phyloP scores from a whole-genome alignment of 2,329 filamentous ascomycete species.

The Cytospora mali region DNA sequence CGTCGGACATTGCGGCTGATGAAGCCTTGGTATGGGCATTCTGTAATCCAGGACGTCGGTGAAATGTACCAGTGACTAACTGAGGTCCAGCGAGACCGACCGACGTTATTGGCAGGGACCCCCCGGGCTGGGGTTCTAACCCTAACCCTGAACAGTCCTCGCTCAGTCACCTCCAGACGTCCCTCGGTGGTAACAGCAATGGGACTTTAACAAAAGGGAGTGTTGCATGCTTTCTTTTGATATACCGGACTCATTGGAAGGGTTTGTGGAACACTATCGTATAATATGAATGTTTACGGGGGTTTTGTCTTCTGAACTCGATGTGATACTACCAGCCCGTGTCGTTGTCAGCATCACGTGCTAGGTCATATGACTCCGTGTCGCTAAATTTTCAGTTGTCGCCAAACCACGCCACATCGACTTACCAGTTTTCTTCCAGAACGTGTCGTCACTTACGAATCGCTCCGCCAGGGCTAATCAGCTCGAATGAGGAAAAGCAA shows the following conservation, averaged over 20 bases:
- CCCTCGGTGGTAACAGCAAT: not conserved
- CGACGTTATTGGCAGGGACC: no score
- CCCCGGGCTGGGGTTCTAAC: no score
- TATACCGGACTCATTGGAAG: not conserved
- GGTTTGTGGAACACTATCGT: not conserved
- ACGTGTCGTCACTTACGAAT: not conserved
- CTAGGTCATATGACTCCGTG: conserved; percentile 6
- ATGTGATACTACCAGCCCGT: not conserved
- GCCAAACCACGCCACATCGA: not conserved
- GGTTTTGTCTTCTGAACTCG: not conserved
- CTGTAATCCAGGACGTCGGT: not conserved
- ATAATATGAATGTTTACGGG: not conserved
- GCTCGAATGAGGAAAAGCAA: not conserved
- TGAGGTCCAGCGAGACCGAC: no score
- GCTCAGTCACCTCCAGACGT: not conserved
- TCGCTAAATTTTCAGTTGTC: not conserved
- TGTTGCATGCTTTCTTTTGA: not conserved
- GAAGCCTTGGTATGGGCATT: not conserved
- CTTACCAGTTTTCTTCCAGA: not conserved
- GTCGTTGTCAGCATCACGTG: conserved; percentile 3
- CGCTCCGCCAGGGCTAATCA: not conserved
- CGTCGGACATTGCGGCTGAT: not conserved
- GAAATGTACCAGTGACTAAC: not conserved
- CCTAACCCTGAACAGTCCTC: not conserved
- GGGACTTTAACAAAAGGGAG: not conserved